Percentiles rank a stretch among this genome's conserved stretches.
phyloP scores from a whole-genome alignment of 495 filamentous ascomycete genomes.

The Podospora bellae-mahoneyi region DNA sequence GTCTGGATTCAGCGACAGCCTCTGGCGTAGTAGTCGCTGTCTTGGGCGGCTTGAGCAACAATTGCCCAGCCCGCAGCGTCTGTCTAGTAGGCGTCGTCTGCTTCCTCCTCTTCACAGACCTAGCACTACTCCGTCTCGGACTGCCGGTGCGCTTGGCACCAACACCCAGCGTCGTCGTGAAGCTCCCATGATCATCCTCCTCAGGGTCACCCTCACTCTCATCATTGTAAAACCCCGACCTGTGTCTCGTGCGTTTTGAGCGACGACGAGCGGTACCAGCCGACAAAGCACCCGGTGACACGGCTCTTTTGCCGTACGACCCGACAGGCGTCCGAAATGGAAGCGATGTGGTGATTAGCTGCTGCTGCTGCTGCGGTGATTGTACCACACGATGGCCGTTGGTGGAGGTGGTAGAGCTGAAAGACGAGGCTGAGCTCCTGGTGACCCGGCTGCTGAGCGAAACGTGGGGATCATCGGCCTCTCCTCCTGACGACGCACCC shows the following conservation, averaged over 20 bases:
- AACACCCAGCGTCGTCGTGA: neutral
- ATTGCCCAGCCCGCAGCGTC: neutral
- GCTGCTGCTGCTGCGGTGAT: neutral
- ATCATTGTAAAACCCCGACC: constrained; percentile 30
- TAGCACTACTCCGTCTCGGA: neutral
- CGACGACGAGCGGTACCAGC: constrained; percentile 1
- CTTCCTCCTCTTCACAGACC: neutral
- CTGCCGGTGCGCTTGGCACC: constrained; percentile 12
- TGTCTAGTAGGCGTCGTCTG: neutral
- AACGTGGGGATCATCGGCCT: constrained; percentile 11
- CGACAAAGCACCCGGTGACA: neutral
- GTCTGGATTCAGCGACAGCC: neutral
- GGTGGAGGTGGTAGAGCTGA: constrained; percentile 6
- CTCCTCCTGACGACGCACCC: constrained; percentile 21
- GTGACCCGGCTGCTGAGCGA: constrained; percentile 21
- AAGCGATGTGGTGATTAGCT: neutral
- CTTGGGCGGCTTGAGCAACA: neutral
- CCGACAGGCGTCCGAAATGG: neutral
- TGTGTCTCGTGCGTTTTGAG: constrained; percentile 25
- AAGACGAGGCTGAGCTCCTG: constrained; percentile 20
- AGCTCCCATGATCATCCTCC: constrained; percentile 1
- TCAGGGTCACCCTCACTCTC: constrained; percentile 15
- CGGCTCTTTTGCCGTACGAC: constrained; percentile 18
- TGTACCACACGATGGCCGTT: neutral
- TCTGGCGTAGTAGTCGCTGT: neutral